These are phyloP conservation scores for Hypoxylon fragiforme DNA, from an alignment of 495 filamentous ascomycete species.

Conservation along the genomic window DNA sequence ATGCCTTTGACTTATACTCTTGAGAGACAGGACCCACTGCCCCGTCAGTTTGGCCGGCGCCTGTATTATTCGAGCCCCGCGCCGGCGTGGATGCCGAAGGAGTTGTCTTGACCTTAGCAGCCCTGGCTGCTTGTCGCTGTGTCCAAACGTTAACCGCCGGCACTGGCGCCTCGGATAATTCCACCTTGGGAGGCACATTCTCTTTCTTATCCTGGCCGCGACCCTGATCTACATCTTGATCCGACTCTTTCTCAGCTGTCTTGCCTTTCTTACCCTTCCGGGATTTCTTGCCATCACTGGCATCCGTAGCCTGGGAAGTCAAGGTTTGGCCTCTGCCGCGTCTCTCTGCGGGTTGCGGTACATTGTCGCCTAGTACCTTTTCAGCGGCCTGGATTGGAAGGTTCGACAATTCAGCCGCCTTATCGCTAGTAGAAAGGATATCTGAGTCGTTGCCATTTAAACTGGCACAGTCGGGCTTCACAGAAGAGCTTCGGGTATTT, in stretches of 20 bases:
- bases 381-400: constrained; percentile 28
- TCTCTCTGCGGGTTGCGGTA: constrained; percentile 25
- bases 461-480: constrained; percentile 31
- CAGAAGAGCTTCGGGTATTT: constrained; percentile 32
- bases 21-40: constrained; percentile 2
- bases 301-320: constrained; percentile 45
- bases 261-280: constrained; percentile 55
- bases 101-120: constrained; percentile 64
- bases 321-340: constrained; percentile 37
- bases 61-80: constrained; percentile 3
- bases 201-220: constrained; percentile 49
- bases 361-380: constrained; percentile 29
- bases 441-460: constrained; percentile 25
- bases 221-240: constrained; percentile 45
- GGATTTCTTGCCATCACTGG: constrained; percentile 45
- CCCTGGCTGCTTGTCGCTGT: constrained; percentile 69
- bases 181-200: constrained; percentile 57
- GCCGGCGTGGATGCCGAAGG: constrained; percentile 19
- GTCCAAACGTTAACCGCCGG: constrained; percentile 87
- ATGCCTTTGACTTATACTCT: constrained; percentile 11
- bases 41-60: not conserved
- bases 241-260: constrained; percentile 47
- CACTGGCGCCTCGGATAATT: constrained; percentile 77
- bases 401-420: constrained; percentile 12
- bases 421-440: constrained; percentile 19